Evolutionary conservation across 495 filamentous ascomycete genomes (phyloP), one percentile per base, ranked within the genome.

Genomic region (Penicillium diatomitis): DNA sequence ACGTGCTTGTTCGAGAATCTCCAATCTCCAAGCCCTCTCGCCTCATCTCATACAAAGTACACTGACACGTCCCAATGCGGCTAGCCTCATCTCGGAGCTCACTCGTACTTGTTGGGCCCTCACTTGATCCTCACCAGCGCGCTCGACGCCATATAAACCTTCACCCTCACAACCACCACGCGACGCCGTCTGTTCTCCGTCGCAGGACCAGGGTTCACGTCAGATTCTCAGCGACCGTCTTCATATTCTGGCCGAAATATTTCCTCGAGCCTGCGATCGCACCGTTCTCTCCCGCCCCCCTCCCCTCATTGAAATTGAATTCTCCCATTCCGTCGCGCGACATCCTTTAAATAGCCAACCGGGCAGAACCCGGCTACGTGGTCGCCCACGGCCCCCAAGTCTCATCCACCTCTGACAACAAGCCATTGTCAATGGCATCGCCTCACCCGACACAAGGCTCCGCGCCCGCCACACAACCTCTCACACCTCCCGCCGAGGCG

Each of bases 401-500:
- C 20, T 20, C 20, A 2, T 20, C 20, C 20, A 27, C 28, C 31
- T 31, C 32, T 34, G 42, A 28, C 32, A 38, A 8, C 29, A 20
- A 2, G 20, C 20, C 20, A 20, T 20, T 2, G 0, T 1, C 20
- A 28, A 75, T 75, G 71, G 65, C 71, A 29, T 72, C 71, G 28
- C 71, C 71, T 55, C 56, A 48, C 44, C 67, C 68, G 50, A 53
- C 58, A 8, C 66, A 68, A 54, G 49, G 63, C 42, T 54, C 61
- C 11, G 64, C 51, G 33, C 64, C 64, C 28, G 50, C 68, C 28
- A 65, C 67, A n/a, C 71, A 73, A 52, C 67, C 71, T 37, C 57
- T 67, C 44, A 71, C 71, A 7, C 71, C 71, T 33, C 70, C 71
- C 8, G 69, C 68, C 12, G 72, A 75, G 55, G 49, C 63, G 43